phyloP scores from a whole-genome alignment of 2,329 filamentous ascomycete genomes.

The Pseudogymnoascus sp. region DNA sequence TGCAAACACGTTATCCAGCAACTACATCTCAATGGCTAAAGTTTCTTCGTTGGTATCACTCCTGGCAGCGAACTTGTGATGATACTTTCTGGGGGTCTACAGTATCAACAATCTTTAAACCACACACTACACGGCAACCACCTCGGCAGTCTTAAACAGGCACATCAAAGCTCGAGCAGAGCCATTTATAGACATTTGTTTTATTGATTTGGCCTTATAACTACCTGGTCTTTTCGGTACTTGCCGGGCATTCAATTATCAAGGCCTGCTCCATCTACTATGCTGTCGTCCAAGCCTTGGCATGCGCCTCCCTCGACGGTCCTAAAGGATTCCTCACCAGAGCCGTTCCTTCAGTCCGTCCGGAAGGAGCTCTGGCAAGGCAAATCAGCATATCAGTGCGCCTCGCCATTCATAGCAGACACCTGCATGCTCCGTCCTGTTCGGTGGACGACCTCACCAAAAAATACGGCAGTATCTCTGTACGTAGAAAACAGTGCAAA shows the following conservation, averaged over 20 bases:
- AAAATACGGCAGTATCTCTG: neutral
- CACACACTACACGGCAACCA: too few relatives aligned
- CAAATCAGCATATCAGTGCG: neutral
- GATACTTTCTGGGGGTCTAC: neutral
- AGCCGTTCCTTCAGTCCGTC: neutral
- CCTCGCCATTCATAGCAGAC: neutral
- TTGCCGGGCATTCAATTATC: neutral
- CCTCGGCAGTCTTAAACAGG: neutral
- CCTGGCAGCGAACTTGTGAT: neutral
- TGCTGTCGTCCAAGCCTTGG: neutral
- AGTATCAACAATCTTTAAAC: neutral
- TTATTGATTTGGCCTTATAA: neutral
- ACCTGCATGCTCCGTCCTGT: neutral
- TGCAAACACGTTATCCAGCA: constrained; percentile 84
- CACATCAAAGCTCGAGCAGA: neutral
- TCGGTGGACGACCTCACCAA: neutral
- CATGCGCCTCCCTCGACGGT: neutral
- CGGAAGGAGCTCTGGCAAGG: neutral
- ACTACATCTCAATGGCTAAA: constrained; percentile 94
- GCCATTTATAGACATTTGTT: neutral
- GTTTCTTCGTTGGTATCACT: neutral
- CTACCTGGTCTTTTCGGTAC: neutral
- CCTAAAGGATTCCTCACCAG: neutral
- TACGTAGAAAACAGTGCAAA: neutral
- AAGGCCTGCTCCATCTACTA: neutral